Percentiles rank a stretch among this genome's conserved stretches.
These are phyloP conservation scores for Aspergillus taichungensis DNA, from an alignment of 495 filamentous ascomycete genomes.

Conservation along the genomic window DNA sequence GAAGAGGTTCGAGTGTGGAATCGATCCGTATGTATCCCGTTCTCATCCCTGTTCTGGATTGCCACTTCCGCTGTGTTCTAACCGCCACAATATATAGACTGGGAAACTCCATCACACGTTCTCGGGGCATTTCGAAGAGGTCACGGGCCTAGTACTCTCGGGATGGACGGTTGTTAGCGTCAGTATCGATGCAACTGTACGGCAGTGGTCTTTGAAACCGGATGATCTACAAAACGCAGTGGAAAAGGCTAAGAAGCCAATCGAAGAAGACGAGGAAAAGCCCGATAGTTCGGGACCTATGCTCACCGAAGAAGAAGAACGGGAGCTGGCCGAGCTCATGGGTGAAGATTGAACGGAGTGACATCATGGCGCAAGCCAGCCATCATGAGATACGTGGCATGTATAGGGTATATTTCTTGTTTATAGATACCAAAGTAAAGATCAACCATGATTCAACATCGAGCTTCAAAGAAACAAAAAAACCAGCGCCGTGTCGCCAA, in stretches of 20 bases:
- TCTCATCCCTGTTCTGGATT: background rate
- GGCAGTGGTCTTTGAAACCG: slow-evolving; percentile 66
- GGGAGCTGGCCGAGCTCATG: slow-evolving; percentile 82
- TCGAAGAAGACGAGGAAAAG: slow-evolving; percentile 39
- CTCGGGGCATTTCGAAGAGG: slow-evolving; percentile 84
- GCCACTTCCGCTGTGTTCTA: background rate
- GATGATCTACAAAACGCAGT: slow-evolving; percentile 54
- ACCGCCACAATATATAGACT: slow-evolving; percentile 31
- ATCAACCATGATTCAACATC: no score
- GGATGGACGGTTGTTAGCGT: slow-evolving; percentile 62
- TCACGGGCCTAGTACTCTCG: slow-evolving; percentile 67
- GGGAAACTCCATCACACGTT: slow-evolving; percentile 71
- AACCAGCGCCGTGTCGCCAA: no score
- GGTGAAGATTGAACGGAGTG: slow-evolving; percentile 46
- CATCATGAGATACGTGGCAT: no score
- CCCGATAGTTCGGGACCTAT: slow-evolving; percentile 34
- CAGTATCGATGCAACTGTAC: slow-evolving; percentile 79
- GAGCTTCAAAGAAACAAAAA: no score
- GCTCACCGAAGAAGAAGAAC: slow-evolving; percentile 75
- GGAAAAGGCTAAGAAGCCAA: slow-evolving; percentile 46
- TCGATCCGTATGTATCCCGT: slow-evolving; percentile 35
- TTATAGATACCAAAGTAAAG: no score
- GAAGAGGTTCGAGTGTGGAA: slow-evolving; percentile 93
- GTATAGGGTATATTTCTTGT: no score
- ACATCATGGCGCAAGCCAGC: no score